Conservation (phyloP, 768 basidiomycete species). For the Flagelloscypha sp. region DNA sequence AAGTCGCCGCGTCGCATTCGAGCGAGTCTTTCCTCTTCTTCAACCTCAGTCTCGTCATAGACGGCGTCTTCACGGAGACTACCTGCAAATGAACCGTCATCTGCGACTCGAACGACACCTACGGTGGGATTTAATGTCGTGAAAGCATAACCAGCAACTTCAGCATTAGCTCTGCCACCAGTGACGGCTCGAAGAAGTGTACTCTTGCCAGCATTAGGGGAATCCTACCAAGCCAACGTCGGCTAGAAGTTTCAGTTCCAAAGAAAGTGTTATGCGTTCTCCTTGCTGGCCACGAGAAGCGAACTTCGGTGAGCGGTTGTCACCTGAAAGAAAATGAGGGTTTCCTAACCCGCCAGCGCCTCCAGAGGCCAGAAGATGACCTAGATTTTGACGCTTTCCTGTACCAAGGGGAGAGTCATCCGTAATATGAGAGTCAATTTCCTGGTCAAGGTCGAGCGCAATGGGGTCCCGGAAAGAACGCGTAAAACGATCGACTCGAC, state of each 20-base stretch:
- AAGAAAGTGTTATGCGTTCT: constrained; percentile 68
- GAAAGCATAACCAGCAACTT: constrained; percentile 88
- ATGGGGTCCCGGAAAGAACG: constrained; percentile 37
- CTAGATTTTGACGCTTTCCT: constrained; percentile 42
- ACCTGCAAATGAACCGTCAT: constrained; percentile 71
- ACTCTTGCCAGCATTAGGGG: constrained; percentile 91
- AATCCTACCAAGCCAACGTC: constrained; percentile 96
- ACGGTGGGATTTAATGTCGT: constrained; percentile 93
- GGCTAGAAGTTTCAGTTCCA: constrained; percentile 90
- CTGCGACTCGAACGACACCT: constrained; percentile 78
- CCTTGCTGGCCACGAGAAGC: constrained; percentile 73
- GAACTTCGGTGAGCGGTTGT: constrained; percentile 77
- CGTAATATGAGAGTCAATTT: constrained; percentile 28
- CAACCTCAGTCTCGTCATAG: constrained; percentile 61
- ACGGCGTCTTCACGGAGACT: constrained; percentile 38
- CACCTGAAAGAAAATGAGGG: constrained; percentile 65
- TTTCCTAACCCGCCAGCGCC: constrained; percentile 84
- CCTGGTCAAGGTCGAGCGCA: constrained; percentile 54
- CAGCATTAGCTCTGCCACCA: constrained; percentile 72
- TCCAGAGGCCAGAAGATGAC: constrained; percentile 65
- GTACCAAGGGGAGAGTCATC: constrained; percentile 59
- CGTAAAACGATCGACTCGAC: constrained; percentile 37
- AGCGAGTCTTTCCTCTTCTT: constrained; percentile 37
- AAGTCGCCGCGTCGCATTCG: constrained; percentile 45
- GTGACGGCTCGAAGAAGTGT: constrained; percentile 87